Evolutionary conservation across 371 early-diverging fungal species (phyloP).

Genomic region (Mucor saturninus): DNA sequence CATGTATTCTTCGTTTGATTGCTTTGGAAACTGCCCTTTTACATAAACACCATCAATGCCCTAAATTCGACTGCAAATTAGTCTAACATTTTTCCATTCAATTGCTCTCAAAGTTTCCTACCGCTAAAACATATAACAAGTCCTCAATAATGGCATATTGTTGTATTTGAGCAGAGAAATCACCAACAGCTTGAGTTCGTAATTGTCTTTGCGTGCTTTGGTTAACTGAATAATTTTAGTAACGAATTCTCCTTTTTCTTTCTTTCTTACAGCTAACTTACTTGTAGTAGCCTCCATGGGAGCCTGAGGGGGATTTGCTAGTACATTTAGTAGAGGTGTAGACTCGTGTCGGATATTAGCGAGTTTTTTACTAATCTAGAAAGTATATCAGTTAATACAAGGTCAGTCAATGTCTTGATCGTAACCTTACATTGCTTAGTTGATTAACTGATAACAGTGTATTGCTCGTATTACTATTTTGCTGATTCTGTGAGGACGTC

Average conservation of each 20-base stretch:
- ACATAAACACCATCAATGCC: slow-evolving; percentile 87
- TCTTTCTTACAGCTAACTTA: slow-evolving; percentile 1
- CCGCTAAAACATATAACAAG: slow-evolving; percentile 84
- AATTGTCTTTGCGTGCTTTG: background rate
- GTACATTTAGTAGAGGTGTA: slow-evolving; percentile 9
- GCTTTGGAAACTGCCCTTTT: slow-evolving; percentile 40
- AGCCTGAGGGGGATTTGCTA: background rate
- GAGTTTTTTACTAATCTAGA: slow-evolving; percentile 44
- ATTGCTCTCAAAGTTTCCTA: slow-evolving; percentile 25
- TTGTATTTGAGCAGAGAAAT: slow-evolving; percentile 60
- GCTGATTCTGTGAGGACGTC: background rate
- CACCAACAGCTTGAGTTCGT: slow-evolving; percentile 21
- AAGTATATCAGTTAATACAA: no score
- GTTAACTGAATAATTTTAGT: background rate
- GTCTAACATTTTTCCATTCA: background rate
- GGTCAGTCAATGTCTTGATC: no score
- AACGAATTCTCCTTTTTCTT: background rate
- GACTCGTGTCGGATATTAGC: slow-evolving; percentile 43
- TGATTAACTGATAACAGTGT: slow-evolving; percentile 44
- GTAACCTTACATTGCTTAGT: slow-evolving; percentile 40
- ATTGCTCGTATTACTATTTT: slow-evolving; percentile 8
- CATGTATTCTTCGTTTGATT: slow-evolving; percentile 26
- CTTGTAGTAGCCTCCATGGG: slow-evolving; percentile 1
- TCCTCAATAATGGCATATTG: slow-evolving; percentile 89
- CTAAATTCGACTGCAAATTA: slow-evolving; percentile 39